Percentiles rank a stretch among this genome's conserved stretches.
Evolutionary conservation across 2,329 filamentous ascomycete genomes (phyloP).

Genomic region (Huntiella abstrusa): DNA sequence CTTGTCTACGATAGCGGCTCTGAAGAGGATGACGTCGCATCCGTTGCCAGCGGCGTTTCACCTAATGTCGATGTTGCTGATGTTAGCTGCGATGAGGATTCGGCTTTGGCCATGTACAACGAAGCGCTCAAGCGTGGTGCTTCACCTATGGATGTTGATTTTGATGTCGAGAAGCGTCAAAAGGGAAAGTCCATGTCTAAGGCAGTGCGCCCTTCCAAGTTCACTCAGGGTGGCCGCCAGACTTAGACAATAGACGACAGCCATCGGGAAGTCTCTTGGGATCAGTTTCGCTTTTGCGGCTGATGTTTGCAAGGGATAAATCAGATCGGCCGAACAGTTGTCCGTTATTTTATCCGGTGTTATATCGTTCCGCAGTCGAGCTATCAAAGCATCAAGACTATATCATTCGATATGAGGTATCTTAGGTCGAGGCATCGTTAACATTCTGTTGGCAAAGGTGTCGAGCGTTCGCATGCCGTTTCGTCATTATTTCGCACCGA

Average conservation of each 20-base stretch:
- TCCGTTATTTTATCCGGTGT: not conserved
- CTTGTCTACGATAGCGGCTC: constrained; percentile 67
- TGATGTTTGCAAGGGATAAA: no score
- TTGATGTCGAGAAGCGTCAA: constrained; percentile 4
- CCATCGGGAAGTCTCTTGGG: not conserved
- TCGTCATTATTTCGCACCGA: not conserved
- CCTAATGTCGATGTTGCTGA: constrained; percentile 10
- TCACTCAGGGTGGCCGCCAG: not conserved
- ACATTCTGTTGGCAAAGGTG: no score
- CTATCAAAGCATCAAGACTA: not conserved
- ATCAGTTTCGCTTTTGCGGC: no score
- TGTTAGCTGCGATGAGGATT: constrained; percentile 8
- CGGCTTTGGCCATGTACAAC: not conserved
- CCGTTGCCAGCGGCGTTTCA: constrained; percentile 8
- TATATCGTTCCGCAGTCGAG: not conserved
- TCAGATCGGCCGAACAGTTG: not conserved
- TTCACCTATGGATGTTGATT: constrained; percentile 5
- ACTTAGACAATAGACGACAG: constrained; percentile 3
- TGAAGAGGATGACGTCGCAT: constrained; percentile 35
- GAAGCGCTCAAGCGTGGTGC: constrained; percentile 1
- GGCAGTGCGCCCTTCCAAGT: constrained; percentile 4
- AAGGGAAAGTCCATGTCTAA: constrained; percentile 3
- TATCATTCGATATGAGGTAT: not conserved
- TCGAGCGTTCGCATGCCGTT: no score
- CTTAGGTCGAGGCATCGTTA: not conserved